These are phyloP conservation scores for Backusella psychrophila DNA, from an alignment of 192 early-diverging fungal species.

Conservation along the genomic window DNA sequence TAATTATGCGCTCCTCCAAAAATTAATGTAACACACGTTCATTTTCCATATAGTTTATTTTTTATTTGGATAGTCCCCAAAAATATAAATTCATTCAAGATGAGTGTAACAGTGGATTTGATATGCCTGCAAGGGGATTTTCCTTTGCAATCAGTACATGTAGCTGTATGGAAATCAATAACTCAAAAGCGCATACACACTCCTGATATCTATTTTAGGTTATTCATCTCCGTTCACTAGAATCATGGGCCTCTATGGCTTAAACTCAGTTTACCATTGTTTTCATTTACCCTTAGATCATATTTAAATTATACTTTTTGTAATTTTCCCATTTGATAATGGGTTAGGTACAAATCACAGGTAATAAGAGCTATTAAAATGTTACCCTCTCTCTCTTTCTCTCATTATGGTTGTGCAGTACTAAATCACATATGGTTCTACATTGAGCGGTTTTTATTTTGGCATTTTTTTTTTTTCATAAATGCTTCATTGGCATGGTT, in stretches of 20 bases:
- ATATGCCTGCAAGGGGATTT: neutral
- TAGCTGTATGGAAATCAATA: neutral
- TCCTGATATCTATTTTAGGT: conserved; percentile 2
- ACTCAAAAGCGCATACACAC: neutral
- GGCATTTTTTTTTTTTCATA: neutral
- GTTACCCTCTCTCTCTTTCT: neutral
- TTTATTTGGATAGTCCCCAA: neutral
- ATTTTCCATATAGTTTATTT: neutral
- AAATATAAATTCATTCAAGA: neutral
- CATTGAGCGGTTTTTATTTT: neutral
- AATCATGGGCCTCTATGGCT: neutral
- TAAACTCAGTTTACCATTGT: neutral
- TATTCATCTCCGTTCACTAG: neutral
- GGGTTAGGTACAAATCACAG: neutral
- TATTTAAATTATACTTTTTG: neutral
- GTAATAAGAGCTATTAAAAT: neutral
- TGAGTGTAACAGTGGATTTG: neutral
- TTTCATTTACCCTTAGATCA: neutral
- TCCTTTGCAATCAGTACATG: neutral
- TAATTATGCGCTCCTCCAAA: neutral
- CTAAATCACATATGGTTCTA: neutral
- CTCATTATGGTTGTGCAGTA: neutral
- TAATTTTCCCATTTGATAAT: neutral
- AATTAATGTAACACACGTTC: neutral
- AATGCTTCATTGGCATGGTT: neutral